These are phyloP conservation scores for Calonectria leucothoes DNA, from an alignment of 2,329 filamentous ascomycete genomes.

Conservation along the genomic window DNA sequence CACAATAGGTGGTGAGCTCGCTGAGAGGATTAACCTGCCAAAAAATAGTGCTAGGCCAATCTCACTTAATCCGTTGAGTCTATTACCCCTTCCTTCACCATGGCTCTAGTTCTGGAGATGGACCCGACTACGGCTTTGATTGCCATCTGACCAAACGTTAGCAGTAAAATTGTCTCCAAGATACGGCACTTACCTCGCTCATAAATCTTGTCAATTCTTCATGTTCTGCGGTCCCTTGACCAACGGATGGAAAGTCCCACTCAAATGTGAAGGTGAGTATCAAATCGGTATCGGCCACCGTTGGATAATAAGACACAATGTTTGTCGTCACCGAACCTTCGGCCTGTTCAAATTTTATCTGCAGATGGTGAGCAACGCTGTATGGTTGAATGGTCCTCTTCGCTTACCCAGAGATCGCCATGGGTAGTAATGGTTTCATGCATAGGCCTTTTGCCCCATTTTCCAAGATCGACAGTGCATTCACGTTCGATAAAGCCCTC, in stretches of 20 bases:
- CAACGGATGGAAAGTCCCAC: not conserved
- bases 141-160: not conserved
- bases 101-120: not conserved
- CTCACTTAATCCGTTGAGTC: not conserved
- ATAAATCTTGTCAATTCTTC: not conserved
- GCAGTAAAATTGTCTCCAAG: not conserved
- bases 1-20: no score
- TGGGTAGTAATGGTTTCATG: not conserved
- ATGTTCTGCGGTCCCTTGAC: not conserved
- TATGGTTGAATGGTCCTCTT: no score
- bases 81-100: not conserved
- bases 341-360: not conserved
- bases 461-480: not conserved
- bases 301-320: not conserved
- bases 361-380: not conserved
- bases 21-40: no score
- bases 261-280: not conserved
- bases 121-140: not conserved
- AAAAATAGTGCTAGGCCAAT: no score
- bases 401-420: not conserved
- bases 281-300: not conserved
- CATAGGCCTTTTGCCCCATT: not conserved
- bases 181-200: not conserved
- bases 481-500: not conserved
- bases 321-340: not conserved